phyloP scores from a whole-genome alignment of 2,329 filamentous ascomycete species.

The Blastomyces gilchristii region DNA sequence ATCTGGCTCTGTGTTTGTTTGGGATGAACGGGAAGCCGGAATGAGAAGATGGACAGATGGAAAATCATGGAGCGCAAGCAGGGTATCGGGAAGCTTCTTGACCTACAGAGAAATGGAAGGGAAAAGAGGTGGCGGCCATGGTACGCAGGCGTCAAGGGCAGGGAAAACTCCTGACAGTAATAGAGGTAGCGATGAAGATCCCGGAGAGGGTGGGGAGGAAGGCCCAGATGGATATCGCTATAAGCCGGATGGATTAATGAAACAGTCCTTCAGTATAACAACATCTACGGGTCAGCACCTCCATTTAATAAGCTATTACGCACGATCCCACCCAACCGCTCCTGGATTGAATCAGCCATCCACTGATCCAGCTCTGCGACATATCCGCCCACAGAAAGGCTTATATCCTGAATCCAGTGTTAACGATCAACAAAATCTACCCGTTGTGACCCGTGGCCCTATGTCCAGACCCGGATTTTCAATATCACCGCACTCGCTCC shows the following conservation, averaged over 20 bases:
- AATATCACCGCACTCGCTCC: conserved; percentile 43
- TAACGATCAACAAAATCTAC: conserved; percentile 69
- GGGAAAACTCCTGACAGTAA: conserved; percentile 77
- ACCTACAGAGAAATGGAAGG: conserved; percentile 99
- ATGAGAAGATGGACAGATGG: conserved; percentile 99
- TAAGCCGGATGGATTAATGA: conserved; percentile 95
- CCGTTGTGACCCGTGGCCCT: conserved; percentile 67
- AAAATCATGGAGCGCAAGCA: conserved; percentile 97
- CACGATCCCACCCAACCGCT: conserved; percentile 62
- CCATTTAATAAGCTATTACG: conserved; percentile 95
- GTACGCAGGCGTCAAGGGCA: conserved; percentile 47
- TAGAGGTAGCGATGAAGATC: conserved; percentile 71
- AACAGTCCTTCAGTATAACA: conserved; percentile 98
- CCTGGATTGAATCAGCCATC: conserved; percentile 71
- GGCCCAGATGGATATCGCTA: conserved; percentile 82
- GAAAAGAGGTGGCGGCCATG: conserved; percentile 70
- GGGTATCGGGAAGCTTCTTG: conserved; percentile 92
- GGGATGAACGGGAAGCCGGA: conserved; percentile 95
- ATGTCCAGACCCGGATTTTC: conserved; percentile 48
- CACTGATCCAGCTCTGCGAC: conserved; percentile 65
- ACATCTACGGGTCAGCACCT: conserved; percentile 83
- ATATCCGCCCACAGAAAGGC: conserved; percentile 79
- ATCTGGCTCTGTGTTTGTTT: conserved; percentile 97
- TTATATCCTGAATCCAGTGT: conserved; percentile 96
- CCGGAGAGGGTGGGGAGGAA: conserved; percentile 57